Evolutionary conservation across 2,329 filamentous ascomycete genomes (phyloP).

Genomic region (Grosmannia huntii): DNA sequence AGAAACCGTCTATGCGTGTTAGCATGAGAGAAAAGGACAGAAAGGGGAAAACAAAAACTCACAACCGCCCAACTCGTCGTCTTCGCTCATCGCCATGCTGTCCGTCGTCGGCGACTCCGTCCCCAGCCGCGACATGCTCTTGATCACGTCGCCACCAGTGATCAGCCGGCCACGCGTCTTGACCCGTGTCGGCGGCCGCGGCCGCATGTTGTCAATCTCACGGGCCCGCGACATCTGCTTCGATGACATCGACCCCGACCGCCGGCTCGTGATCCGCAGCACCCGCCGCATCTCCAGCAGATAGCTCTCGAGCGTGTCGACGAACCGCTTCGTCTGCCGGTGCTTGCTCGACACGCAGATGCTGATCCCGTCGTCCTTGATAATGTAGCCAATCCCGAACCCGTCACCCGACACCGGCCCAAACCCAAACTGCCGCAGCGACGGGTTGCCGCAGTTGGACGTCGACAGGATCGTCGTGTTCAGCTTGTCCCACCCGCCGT

Average conservation of each 20-base stretch:
- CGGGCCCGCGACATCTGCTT: constrained; percentile 36
- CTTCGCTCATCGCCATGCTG: constrained; percentile 61
- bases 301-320: constrained; percentile 83
- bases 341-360: constrained; percentile 93
- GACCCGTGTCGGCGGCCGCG: constrained; percentile 31
- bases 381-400: constrained; percentile 97
- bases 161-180: constrained; percentile 68
- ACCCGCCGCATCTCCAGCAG: constrained; percentile 82
- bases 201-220: constrained; percentile 33
- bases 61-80: constrained; percentile 89
- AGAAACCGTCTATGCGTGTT: constrained; percentile 69
- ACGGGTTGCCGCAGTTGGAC: constrained; percentile 97
- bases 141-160: constrained; percentile 37
- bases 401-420: constrained; percentile 88
- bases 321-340: constrained; percentile 78
- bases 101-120: constrained; percentile 54
- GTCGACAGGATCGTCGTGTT: constrained; percentile 92
- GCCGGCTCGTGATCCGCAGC: constrained; percentile 51
- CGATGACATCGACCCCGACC: constrained; percentile 22
- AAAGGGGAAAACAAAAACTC: constrained; percentile 27
- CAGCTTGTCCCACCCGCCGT: constrained; percentile 84
- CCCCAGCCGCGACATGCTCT: constrained; percentile 22
- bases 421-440: constrained; percentile 89
- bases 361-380: constrained; percentile 83
- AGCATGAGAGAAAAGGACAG: constrained; percentile 7